A percentile compares a stretch with the other conserved stretches of the same genome.
These are phyloP conservation scores for Backusella westeae DNA, from an alignment of 192 early-diverging fungal genomes.

Conservation along the genomic window DNA sequence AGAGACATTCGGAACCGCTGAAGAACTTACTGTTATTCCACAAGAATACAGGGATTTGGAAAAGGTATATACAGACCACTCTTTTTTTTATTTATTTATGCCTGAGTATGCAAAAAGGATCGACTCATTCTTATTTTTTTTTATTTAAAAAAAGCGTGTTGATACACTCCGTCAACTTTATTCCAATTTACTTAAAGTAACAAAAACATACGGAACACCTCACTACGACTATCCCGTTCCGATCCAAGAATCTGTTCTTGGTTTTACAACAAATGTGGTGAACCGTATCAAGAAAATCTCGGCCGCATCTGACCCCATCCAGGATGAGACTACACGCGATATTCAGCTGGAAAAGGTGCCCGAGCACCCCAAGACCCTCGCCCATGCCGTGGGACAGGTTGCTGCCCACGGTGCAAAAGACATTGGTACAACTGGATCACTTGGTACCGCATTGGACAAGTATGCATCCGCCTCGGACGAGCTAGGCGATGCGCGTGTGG, in stretches of 20 bases:
- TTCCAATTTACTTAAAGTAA: slow-evolving; percentile 61
- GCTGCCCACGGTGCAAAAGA: slow-evolving; percentile 13
- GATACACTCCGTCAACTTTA: slow-evolving; percentile 67
- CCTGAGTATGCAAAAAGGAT: not conserved
- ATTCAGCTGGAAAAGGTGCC: slow-evolving; percentile 28
- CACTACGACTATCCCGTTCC: slow-evolving; percentile 69
- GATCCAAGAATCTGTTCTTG: slow-evolving; percentile 62
- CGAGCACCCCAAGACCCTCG: not conserved
- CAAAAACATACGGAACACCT: slow-evolving; percentile 65
- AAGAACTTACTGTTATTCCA: slow-evolving; percentile 85
- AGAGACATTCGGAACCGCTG: slow-evolving; percentile 73
- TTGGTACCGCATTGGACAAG: slow-evolving; percentile 82
- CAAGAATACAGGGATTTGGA: slow-evolving; percentile 87
- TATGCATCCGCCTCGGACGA: slow-evolving; percentile 79
- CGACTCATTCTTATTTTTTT: not conserved
- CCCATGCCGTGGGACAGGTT: not conserved
- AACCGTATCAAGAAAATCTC: slow-evolving; percentile 53
- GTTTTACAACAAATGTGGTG: slow-evolving; percentile 64
- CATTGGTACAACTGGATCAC: slow-evolving; percentile 67
- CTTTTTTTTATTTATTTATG: slow-evolving; percentile 13
- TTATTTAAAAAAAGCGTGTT: slow-evolving; percentile 55
- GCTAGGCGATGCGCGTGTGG: slow-evolving; percentile 72
- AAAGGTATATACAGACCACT: slow-evolving; percentile 32
- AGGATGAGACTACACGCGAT: slow-evolving; percentile 28
- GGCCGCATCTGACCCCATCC: slow-evolving; percentile 41